phyloP scores from a whole-genome alignment of 2,329 filamentous ascomycete species.

The Sclerotinia trifoliorum region DNA sequence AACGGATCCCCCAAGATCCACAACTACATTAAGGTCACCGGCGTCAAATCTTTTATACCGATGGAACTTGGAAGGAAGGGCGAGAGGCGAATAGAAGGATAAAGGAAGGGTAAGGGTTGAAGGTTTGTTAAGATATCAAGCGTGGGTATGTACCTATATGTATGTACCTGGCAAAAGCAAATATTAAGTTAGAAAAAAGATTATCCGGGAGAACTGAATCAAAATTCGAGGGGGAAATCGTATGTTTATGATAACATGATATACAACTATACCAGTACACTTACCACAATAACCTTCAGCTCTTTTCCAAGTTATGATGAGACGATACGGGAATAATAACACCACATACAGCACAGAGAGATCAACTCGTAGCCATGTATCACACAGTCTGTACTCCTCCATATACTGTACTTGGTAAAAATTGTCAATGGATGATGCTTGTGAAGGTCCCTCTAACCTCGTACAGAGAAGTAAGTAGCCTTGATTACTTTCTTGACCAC shows the following conservation, averaged over 20 bases:
- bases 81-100: not conserved
- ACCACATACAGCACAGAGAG: no score
- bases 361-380: no score
- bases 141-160: not conserved
- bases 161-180: no score
- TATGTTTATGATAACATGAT: no score
- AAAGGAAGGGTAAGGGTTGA: not conserved
- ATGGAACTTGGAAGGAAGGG: not conserved
- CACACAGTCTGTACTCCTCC: no score
- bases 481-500: not conserved
- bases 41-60: constrained; percentile 5
- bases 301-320: no score
- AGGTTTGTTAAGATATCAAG: not conserved
- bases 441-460: not conserved
- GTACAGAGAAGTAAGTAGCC: not conserved
- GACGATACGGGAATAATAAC: no score
- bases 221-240: no score
- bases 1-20: constrained; percentile 1
- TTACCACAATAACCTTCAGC: no score
- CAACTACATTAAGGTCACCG: not conserved
- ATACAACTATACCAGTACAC: no score
- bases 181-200: no score
- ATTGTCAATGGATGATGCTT: not conserved
- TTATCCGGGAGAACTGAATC: no score
- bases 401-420: not conserved